A percentile compares a stretch with the other conserved stretches of the same genome.
Evolutionary conservation across 176 grass and related monocot species (phyloP).

Genomic region (Aegilops speltoides): DNA sequence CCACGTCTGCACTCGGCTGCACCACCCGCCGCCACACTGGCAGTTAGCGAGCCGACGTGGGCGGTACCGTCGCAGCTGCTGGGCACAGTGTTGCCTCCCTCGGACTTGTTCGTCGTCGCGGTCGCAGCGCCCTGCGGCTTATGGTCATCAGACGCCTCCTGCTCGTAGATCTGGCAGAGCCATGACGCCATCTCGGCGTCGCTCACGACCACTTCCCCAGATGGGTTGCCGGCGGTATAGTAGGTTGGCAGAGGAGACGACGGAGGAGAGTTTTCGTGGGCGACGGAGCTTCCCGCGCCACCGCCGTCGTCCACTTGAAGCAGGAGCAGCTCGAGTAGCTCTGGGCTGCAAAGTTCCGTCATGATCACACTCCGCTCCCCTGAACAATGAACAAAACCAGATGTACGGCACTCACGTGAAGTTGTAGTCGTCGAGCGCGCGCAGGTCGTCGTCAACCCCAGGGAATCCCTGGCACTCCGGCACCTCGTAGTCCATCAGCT

Average conservation of each 20-base stretch:
- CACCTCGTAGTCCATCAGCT: background rate
- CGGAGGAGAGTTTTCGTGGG: background rate
- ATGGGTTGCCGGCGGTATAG: background rate
- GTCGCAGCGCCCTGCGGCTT: background rate
- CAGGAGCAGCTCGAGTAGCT: background rate
- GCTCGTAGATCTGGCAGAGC: background rate
- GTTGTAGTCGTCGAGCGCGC: background rate
- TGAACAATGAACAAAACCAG: background rate
- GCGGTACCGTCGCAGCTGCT: too few species aligned
- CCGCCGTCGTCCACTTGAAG: too few species aligned
- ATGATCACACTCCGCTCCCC: background rate
- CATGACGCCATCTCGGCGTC: conserved; percentile 20
- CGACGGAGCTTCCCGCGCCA: background rate
- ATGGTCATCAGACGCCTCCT: background rate
- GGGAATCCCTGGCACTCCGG: background rate
- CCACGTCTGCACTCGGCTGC: background rate
- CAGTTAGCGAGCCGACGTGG: background rate
- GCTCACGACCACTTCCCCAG: background rate
- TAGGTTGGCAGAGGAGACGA: background rate
- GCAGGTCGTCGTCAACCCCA: background rate
- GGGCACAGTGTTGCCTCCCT: too few species aligned
- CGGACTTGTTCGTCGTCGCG: background rate
- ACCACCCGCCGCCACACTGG: background rate
- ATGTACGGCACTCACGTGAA: background rate
- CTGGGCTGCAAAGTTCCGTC: background rate